Evolutionary conservation across 1,284 basidiomycete species (phyloP).

Genomic region (Anthracocystis setariae): DNA sequence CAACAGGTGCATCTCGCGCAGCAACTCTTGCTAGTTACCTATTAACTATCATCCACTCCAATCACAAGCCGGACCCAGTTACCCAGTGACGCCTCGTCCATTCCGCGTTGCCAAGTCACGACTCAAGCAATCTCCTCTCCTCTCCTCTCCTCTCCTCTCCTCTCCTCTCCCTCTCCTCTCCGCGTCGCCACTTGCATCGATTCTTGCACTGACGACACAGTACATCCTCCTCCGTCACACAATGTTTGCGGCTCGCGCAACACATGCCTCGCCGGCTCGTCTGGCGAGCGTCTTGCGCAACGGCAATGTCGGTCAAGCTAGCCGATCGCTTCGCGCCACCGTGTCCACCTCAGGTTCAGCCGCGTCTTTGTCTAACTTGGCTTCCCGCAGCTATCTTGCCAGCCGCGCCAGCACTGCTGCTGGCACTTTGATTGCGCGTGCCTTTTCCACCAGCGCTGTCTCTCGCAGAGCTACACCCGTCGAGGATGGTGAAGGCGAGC

Average conservation of each 20-base stretch:
- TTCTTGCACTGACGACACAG: not conserved
- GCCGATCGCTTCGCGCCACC: constrained; percentile 30
- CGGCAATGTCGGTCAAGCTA: constrained; percentile 10
- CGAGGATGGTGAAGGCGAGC: constrained; percentile 58
- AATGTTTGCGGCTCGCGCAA: constrained; percentile 41
- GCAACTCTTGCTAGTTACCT: too few relatives aligned
- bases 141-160: too few relatives aligned
- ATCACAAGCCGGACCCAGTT: not conserved
- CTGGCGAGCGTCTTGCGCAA: constrained; percentile 31
- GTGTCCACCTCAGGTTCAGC: constrained; percentile 17
- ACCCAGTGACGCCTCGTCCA: too few relatives aligned
- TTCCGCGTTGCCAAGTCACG: too few relatives aligned
- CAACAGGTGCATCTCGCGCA: not conserved
- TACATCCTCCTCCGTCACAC: constrained; percentile 1
- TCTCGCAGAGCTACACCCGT: constrained; percentile 42
- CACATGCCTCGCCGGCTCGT: constrained; percentile 38
- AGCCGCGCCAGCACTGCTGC: constrained; percentile 20
- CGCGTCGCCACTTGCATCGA: too few relatives aligned
- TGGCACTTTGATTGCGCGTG: constrained; percentile 19
- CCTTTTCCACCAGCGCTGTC: constrained; percentile 35
- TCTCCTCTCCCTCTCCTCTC: not conserved
- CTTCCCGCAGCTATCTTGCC: constrained; percentile 12
- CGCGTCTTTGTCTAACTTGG: constrained; percentile 24
- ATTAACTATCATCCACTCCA: too few relatives aligned
- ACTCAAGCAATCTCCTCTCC: not conserved